Conservation (phyloP, 148 eudicot species). For the Fagopyrum esculentum region DNA sequence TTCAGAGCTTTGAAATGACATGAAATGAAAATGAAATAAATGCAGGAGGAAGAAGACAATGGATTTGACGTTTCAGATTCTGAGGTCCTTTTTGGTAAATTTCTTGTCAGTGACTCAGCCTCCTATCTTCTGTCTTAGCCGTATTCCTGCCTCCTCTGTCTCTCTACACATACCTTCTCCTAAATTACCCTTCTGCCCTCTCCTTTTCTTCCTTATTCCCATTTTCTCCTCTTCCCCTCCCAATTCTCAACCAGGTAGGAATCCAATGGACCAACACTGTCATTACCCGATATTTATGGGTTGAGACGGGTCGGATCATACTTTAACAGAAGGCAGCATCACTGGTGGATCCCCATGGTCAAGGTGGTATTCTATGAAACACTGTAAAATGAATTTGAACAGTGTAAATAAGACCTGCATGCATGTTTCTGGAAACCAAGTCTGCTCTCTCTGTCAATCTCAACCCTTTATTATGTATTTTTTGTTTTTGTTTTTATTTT, state of each 20-base stretch:
- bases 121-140: background rate
- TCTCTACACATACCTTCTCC: background rate
- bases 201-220: background rate
- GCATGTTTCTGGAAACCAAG: background rate
- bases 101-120: slow-evolving; percentile 13
- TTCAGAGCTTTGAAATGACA: background rate
- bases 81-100: background rate
- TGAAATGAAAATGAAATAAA: background rate
- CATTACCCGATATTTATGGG: too few relatives aligned
- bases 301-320: too few relatives aligned
- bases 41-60: slow-evolving; percentile 1
- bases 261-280: background rate
- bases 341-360: background rate
- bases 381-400: background rate
- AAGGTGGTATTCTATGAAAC: slow-evolving; percentile 3
- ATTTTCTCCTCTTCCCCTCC: background rate
- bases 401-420: background rate
- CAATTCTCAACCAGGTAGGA: too few relatives aligned
- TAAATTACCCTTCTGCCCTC: background rate
- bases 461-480: background rate
- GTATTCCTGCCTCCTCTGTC: slow-evolving; percentile 9
- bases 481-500: too few relatives aligned
- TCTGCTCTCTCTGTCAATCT: background rate
- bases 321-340: too few relatives aligned
- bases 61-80: slow-evolving; percentile 13